Percentiles rank a stretch among this genome's conserved stretches.
phyloP scores from a whole-genome alignment of 2,329 filamentous ascomycete species.

The Akanthomyces muscarius region DNA sequence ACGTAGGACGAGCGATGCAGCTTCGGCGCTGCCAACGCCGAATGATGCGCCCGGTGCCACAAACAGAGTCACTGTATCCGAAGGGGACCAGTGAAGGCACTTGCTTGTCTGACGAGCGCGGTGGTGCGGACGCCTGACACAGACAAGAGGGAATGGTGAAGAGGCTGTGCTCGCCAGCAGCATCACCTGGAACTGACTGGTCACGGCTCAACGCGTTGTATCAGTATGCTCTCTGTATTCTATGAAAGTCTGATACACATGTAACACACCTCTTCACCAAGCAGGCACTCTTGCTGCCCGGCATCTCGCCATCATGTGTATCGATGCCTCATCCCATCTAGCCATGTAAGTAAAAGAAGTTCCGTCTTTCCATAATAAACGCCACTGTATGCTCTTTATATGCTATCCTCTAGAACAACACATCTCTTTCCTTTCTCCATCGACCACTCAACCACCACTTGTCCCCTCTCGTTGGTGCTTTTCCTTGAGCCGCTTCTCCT shows the following conservation, averaged over 20 bases:
- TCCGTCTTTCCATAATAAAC: background rate
- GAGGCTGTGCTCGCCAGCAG: no score
- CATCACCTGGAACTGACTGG: no score
- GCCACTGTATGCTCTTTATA: slow-evolving; percentile 11
- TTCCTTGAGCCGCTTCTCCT: slow-evolving; percentile 83
- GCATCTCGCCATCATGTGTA: background rate
- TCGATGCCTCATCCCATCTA: background rate
- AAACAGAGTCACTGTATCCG: background rate
- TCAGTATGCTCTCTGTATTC: no score
- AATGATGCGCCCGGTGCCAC: background rate
- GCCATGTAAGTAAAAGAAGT: background rate
- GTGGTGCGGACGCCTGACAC: no score
- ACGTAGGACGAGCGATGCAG: no score
- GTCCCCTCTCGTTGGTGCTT: slow-evolving; percentile 60
- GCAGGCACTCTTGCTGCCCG: no score
- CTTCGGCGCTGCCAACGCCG: no score
- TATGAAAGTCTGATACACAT: no score
- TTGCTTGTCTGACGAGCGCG: background rate
- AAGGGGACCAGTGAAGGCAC: background rate
- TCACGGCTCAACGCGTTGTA: no score
- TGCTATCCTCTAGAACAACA: background rate
- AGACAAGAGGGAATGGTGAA: no score
- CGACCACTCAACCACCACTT: slow-evolving; percentile 34
- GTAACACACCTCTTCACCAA: no score
- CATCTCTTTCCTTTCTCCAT: no score